Percentiles rank a stretch among this genome's conserved stretches.
Evolutionary conservation across 306 rosid species (phyloP).

Genomic region (Castanea crenata): DNA sequence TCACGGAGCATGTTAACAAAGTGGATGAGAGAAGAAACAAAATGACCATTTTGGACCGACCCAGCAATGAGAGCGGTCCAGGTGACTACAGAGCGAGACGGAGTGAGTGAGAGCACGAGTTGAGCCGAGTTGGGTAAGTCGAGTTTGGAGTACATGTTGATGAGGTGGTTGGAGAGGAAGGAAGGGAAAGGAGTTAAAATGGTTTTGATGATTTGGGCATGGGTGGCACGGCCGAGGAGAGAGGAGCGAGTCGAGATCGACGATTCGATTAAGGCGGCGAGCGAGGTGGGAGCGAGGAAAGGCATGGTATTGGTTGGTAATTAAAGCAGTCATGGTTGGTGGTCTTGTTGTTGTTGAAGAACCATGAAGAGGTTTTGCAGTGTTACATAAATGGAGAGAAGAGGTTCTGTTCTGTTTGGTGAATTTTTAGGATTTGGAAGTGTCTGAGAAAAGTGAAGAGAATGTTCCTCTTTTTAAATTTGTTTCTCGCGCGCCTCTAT

Average conservation of each 20-base stretch:
- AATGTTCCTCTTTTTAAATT: too few species aligned
- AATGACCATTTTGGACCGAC: constrained; percentile 62
- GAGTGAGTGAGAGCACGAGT: constrained; percentile 53
- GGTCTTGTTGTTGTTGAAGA: not conserved
- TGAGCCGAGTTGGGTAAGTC: constrained; percentile 61
- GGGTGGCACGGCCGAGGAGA: constrained; percentile 57
- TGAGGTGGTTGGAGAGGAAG: constrained; percentile 72
- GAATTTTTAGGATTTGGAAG: too few species aligned
- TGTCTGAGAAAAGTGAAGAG: too few species aligned
- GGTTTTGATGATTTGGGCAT: constrained; percentile 62
- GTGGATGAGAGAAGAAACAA: constrained; percentile 41
- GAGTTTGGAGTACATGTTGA: constrained; percentile 91
- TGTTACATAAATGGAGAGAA: not conserved
- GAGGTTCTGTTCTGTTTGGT: too few species aligned
- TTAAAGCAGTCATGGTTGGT: constrained; percentile 17
- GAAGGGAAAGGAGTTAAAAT: constrained; percentile 49
- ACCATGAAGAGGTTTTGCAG: constrained; percentile 9
- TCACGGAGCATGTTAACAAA: constrained; percentile 67
- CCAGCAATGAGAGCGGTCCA: constrained; percentile 91
- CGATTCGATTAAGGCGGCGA: constrained; percentile 56
- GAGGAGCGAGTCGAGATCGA: constrained; percentile 50
- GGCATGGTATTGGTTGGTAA: constrained; percentile 35
- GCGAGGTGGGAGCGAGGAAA: constrained; percentile 37
- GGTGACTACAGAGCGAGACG: constrained; percentile 68
- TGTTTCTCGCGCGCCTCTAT: too few species aligned